A percentile compares a stretch with the other conserved stretches of the same genome.
These are phyloP conservation scores for Paramecium bursaria DNA, from an alignment of 73 alveolate species.

Conservation along the genomic window DNA sequence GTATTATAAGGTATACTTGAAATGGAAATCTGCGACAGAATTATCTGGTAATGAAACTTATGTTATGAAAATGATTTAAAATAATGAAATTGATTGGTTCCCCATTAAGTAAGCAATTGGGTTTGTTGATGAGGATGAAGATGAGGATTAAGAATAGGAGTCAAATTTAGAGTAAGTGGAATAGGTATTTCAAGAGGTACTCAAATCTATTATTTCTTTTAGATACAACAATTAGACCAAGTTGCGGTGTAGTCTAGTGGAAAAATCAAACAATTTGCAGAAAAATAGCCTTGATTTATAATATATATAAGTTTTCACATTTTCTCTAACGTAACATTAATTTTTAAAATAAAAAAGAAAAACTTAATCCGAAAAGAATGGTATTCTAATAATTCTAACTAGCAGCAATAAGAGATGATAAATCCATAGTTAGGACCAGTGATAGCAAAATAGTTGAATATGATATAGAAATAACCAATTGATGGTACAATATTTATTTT, in stretches of 20 bases:
- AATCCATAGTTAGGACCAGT: slow-evolving; percentile 28
- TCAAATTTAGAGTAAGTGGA: slow-evolving; percentile 1
- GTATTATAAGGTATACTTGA: slow-evolving; percentile 56
- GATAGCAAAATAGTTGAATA: slow-evolving; percentile 16
- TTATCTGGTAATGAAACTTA: slow-evolving; percentile 71
- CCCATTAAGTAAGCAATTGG: slow-evolving; percentile 36
- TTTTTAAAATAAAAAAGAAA: no score
- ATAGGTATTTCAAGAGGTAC: no score
- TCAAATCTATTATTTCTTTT: no score
- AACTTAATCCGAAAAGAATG: no score
- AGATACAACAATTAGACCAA: no score
- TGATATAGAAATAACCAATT: slow-evolving; percentile 32
- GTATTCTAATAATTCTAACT: no score
- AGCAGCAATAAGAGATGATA: no score
- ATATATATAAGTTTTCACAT: no score
- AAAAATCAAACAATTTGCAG: no score
- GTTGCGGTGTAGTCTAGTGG: no score
- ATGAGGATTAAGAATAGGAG: slow-evolving; percentile 40
- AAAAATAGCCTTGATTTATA: no score
- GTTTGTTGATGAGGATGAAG: slow-evolving; percentile 41
- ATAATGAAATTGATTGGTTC: slow-evolving; percentile 57
- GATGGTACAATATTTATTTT: slow-evolving; percentile 21
- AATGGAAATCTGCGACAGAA: slow-evolving; percentile 51
- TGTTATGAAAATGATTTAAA: slow-evolving; percentile 32
- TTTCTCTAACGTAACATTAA: no score